Conservation (phyloP, 1,284 basidiomycete genomes). For the Exsudoporus floridanus region DNA sequence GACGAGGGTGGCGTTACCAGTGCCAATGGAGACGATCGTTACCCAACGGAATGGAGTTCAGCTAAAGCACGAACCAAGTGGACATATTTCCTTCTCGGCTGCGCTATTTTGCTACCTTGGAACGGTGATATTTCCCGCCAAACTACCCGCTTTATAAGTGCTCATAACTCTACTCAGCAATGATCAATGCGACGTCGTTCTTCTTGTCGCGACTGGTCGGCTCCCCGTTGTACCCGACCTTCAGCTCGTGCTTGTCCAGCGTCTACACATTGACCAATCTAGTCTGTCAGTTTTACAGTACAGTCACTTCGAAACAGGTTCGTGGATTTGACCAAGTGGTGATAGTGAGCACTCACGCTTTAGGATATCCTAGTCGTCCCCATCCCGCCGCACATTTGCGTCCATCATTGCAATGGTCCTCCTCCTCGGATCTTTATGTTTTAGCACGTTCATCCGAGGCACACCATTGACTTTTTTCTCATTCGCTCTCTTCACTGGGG, state of each 20-base stretch:
- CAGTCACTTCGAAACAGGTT: slow-evolving; percentile 64
- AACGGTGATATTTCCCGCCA: slow-evolving; percentile 53
- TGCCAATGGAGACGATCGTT: not conserved
- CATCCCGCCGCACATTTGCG: slow-evolving; percentile 49
- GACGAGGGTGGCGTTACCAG: not conserved
- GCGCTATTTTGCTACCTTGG: slow-evolving; percentile 74
- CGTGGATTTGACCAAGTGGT: slow-evolving; percentile 23
- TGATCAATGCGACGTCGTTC: slow-evolving; percentile 76
- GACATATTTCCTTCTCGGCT: slow-evolving; percentile 71
- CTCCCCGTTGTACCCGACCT: slow-evolving; percentile 56
- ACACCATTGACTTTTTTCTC: slow-evolving; percentile 57
- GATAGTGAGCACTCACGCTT: slow-evolving; percentile 32
- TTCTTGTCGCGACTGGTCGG: slow-evolving; percentile 63
- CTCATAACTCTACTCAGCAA: slow-evolving; percentile 41
- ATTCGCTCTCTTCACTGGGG: slow-evolving; percentile 60
- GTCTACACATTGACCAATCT: slow-evolving; percentile 66
- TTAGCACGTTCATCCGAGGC: slow-evolving; percentile 59
- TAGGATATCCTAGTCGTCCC: slow-evolving; percentile 36
- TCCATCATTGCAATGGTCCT: slow-evolving; percentile 45
- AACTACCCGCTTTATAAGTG: not conserved
- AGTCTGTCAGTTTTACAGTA: slow-evolving; percentile 68
- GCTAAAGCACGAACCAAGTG: slow-evolving; percentile 47
- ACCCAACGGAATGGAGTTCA: slow-evolving; percentile 3
- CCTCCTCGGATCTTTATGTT: slow-evolving; percentile 54
- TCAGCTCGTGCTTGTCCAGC: slow-evolving; percentile 68